phyloP scores from a whole-genome alignment of 441 rosid species.

The Adansonia madagascariensis region DNA sequence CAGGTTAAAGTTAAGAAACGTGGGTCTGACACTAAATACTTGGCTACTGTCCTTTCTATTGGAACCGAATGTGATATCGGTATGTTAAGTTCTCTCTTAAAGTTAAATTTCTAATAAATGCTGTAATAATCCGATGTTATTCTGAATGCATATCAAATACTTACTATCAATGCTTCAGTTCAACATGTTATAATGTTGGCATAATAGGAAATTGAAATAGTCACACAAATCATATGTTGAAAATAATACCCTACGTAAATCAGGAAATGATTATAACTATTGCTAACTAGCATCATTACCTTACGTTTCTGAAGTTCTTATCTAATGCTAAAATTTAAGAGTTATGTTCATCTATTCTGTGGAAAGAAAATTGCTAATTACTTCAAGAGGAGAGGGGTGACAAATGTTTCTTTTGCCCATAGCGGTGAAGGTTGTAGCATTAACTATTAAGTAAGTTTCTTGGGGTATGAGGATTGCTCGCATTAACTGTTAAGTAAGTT shows the following conservation, averaged over 20 bases:
- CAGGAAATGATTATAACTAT: not conserved
- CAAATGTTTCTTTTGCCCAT: not conserved
- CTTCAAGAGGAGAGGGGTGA: not conserved
- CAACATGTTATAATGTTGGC: not conserved
- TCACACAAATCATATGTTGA: not conserved
- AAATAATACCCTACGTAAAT: not conserved
- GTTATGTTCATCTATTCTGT: not conserved
- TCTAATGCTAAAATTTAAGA: not conserved
- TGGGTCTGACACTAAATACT: constrained; percentile 68
- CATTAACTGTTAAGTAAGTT: not conserved
- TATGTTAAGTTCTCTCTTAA: constrained; percentile 25
- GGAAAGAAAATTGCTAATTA: not conserved
- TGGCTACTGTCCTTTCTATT: constrained; percentile 69
- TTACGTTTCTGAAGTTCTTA: not conserved
- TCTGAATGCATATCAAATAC: not conserved
- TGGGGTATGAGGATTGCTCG: not conserved
- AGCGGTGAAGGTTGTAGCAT: not conserved
- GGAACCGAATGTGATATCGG: constrained; percentile 83
- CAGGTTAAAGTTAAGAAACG: constrained; percentile 76
- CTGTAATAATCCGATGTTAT: not conserved
- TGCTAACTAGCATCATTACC: constrained; percentile 2
- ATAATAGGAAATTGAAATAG: not conserved
- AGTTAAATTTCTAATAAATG: not conserved
- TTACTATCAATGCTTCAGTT: not conserved
- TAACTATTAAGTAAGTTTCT: not conserved